Percentiles rank a stretch among this genome's conserved stretches.
phyloP scores from a whole-genome alignment of 2,329 filamentous ascomycete genomes.

The Cercospora beticola region DNA sequence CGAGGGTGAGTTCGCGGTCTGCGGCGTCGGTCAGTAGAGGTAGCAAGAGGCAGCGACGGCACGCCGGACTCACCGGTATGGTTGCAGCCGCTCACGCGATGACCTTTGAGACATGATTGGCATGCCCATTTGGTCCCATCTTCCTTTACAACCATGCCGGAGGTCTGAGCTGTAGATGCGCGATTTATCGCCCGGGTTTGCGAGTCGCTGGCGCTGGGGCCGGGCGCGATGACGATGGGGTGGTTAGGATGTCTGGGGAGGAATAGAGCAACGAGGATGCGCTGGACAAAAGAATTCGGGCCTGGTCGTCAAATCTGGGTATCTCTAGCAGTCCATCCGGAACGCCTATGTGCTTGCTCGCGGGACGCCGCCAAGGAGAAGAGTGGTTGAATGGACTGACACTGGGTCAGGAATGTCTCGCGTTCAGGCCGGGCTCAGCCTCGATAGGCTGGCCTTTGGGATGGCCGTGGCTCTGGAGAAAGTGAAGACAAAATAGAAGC shows the following conservation, averaged over 20 bases:
- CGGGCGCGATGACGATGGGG: background rate
- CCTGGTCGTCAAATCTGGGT: conserved; percentile 13
- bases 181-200: conserved; percentile 17
- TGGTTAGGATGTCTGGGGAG: background rate
- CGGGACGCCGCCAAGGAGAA: conserved; percentile 3
- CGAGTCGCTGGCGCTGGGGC: background rate
- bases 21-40: conserved; percentile 11
- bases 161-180: conserved; percentile 15
- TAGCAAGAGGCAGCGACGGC: background rate
- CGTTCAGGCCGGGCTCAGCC: conserved; percentile 15
- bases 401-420: conserved; percentile 11
- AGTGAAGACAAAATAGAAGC: conserved; percentile 10
- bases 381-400: background rate
- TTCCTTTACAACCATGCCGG: conserved; percentile 39
- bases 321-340: conserved; percentile 14
- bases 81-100: conserved; percentile 98
- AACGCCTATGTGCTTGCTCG: conserved; percentile 11
- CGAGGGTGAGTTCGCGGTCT: conserved; percentile 91
- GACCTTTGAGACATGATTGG: conserved; percentile 95
- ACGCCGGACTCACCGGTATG: conserved; percentile 72
- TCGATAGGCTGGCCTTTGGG: conserved; percentile 13
- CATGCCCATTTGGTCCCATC: conserved; percentile 98
- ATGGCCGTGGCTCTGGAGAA: conserved; percentile 9
- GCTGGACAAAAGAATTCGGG: conserved; percentile 13
- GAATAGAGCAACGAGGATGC: background rate